phyloP scores from a whole-genome alignment of 257 asterid genomes.

The Penstemon eatonii region DNA sequence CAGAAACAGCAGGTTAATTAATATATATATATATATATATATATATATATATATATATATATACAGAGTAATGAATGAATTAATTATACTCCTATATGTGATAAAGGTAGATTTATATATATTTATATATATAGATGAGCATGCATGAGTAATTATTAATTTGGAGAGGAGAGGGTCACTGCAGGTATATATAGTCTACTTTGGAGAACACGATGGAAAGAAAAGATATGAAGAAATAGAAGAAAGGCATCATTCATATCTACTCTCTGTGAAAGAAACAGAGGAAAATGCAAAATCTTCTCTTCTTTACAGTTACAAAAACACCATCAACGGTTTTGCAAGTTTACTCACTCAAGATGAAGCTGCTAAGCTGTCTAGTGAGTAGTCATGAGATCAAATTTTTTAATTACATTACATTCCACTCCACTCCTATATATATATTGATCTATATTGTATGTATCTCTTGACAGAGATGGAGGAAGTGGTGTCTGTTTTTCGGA shows the following conservation, averaged over 20 bases:
- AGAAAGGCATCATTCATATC: conserved; percentile 64
- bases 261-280: conserved; percentile 56
- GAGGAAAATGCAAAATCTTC: conserved; percentile 77
- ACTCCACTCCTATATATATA: too few species aligned
- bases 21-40: not conserved
- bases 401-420: not conserved
- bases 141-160: too few species aligned
- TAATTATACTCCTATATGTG: too few species aligned
- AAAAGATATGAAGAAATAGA: conserved; percentile 59
- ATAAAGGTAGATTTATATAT: too few species aligned
- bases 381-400: not conserved
- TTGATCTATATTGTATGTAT: too few species aligned
- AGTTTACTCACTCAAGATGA: conserved; percentile 65
- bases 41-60: not conserved
- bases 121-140: too few species aligned
- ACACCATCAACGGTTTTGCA: conserved; percentile 89
- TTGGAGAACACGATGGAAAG: conserved; percentile 65
- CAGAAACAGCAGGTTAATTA: conserved; percentile 37
- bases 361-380: conserved; percentile 67
- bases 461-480: conserved; percentile 71
- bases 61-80: too few species aligned
- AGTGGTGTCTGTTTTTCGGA: conserved; percentile 62
- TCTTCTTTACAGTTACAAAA: conserved; percentile 83
- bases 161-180: too few species aligned
- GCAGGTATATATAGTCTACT: conserved; percentile 71